These are phyloP conservation scores for Ephemerocybe angulata DNA, from an alignment of 768 basidiomycete species.

Conservation along the genomic window DNA sequence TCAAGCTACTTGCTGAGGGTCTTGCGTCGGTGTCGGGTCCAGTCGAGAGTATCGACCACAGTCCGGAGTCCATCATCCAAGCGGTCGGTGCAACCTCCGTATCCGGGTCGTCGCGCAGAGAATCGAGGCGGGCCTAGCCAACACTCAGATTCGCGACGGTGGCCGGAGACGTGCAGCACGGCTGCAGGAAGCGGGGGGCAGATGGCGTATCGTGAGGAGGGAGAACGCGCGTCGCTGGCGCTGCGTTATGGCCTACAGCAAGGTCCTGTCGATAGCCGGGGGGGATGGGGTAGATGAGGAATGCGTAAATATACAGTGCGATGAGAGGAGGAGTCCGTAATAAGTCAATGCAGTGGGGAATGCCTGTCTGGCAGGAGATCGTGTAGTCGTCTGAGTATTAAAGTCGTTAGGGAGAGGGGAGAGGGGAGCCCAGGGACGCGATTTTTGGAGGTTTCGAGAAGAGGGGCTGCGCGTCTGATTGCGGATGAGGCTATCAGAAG, in stretches of 20 bases:
- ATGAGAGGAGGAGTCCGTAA: conserved; percentile 44
- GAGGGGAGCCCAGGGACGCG: conserved; percentile 11
- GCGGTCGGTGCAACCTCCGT: conserved; percentile 9
- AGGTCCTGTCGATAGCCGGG: conserved; percentile 20
- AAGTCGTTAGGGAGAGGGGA: conserved; percentile 16
- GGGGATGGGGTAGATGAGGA: conserved; percentile 35
- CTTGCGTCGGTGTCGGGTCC: conserved; percentile 69
- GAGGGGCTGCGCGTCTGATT: conserved; percentile 25
- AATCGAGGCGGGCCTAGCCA: conserved; percentile 39
- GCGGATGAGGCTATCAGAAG: conserved; percentile 42
- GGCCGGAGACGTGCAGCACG: conserved; percentile 46
- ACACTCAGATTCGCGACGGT: conserved; percentile 23
- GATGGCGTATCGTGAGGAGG: conserved; percentile 24
- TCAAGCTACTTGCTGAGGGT: conserved; percentile 53
- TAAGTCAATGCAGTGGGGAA: conserved; percentile 50
- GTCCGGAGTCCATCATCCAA: conserved; percentile 27
- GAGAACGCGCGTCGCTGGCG: conserved; percentile 32
- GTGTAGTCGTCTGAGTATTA: conserved; percentile 31
- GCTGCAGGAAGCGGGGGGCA: conserved; percentile 44
- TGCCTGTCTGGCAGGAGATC: conserved; percentile 58
- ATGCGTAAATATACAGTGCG: conserved; percentile 36
- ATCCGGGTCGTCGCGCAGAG: conserved; percentile 12
- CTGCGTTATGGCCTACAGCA: conserved; percentile 7
- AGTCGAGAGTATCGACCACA: conserved; percentile 44
- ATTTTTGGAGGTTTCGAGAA: conserved; percentile 25